phyloP scores from a whole-genome alignment of 495 filamentous ascomycete genomes.

The Neurospora africana region DNA sequence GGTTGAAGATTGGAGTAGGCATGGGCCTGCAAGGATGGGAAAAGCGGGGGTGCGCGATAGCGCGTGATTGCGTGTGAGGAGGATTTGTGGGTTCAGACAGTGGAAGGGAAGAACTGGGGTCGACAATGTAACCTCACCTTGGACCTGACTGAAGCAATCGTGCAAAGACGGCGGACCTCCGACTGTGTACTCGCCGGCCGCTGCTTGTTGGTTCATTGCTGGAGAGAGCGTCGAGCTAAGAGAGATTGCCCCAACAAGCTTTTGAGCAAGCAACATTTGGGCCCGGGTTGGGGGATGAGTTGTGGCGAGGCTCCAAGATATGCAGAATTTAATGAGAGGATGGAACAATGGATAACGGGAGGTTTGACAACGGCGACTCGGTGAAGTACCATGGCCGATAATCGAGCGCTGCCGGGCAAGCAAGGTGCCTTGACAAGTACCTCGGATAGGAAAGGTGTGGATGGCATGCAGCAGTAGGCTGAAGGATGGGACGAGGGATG shows the following conservation, averaged over 20 bases:
- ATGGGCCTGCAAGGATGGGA: slow-evolving; percentile 16
- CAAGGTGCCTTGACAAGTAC: background rate
- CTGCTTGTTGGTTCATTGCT: background rate
- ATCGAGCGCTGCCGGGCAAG: background rate
- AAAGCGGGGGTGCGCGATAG: slow-evolving; percentile 28
- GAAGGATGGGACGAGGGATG: background rate
- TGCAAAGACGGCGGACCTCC: background rate
- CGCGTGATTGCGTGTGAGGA: slow-evolving; percentile 26
- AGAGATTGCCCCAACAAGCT: background rate
- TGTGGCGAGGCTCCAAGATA: background rate
- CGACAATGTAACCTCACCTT: background rate
- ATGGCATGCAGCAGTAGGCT: background rate
- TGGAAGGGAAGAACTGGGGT: background rate
- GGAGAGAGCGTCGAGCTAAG: background rate
- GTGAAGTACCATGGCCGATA: background rate
- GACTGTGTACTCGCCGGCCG: background rate
- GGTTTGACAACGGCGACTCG: background rate
- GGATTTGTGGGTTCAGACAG: slow-evolving; percentile 19
- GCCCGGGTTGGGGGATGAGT: background rate
- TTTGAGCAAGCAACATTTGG: background rate
- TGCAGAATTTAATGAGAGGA: background rate
- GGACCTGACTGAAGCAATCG: background rate
- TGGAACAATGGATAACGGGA: background rate
- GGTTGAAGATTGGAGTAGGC: slow-evolving; percentile 15
- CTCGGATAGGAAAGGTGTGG: slow-evolving; percentile 7